Percentiles rank a stretch among this genome's conserved stretches.
Evolutionary conservation across 83 land plant species (phyloP).

Genomic region (Picea mariana): DNA sequence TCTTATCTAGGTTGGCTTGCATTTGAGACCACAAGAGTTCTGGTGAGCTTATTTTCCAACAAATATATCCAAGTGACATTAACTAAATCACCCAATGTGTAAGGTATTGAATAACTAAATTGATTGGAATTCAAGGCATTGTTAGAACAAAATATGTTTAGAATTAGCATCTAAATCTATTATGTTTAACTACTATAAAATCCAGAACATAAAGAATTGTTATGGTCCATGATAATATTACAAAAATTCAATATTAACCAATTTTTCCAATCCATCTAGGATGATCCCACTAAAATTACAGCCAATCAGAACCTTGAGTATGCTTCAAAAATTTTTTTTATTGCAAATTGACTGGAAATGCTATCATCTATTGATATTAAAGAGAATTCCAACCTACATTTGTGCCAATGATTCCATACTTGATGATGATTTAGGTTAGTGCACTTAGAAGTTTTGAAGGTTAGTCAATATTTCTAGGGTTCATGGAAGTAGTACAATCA

Average conservation of each 20-base stretch:
- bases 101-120: constrained; percentile 1
- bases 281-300: constrained; percentile 40
- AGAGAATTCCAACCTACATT: not conserved
- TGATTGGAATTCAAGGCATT: constrained; percentile 17
- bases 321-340: not conserved
- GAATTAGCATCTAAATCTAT: too few relatives aligned
- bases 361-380: not conserved
- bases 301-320: constrained; percentile 31
- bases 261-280: constrained; percentile 24
- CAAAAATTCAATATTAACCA: constrained; percentile 23
- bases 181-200: too few relatives aligned
- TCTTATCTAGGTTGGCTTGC: constrained; percentile 5
- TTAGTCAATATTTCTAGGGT: constrained; percentile 36
- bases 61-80: not conserved
- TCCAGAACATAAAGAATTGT: too few relatives aligned
- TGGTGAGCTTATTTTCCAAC: constrained; percentile 6
- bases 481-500: constrained; percentile 36
- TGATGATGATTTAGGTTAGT: not conserved
- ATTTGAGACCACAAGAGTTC: constrained; percentile 1
- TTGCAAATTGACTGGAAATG: not conserved
- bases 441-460: constrained; percentile 27
- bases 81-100: not conserved
- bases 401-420: not conserved
- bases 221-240: constrained; percentile 8
- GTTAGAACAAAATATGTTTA: too few relatives aligned